phyloP scores from a whole-genome alignment of 1,284 basidiomycete genomes.

The Leucoagaricus sp. region DNA sequence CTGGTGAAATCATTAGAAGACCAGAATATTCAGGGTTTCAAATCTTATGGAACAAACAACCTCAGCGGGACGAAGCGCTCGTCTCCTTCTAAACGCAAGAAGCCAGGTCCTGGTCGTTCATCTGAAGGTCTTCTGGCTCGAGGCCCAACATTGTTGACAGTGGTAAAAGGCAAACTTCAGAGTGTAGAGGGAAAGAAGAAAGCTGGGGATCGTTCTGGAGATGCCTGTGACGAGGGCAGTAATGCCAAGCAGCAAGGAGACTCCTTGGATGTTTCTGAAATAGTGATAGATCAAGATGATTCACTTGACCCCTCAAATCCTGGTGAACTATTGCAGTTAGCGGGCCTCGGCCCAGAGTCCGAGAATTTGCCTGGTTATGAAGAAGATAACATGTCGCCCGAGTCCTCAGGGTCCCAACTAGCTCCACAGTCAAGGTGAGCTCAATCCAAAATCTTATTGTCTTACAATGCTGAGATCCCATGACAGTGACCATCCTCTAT shows the following conservation, averaged over 20 bases:
- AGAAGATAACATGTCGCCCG: conserved; percentile 41
- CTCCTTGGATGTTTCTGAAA: conserved; percentile 6
- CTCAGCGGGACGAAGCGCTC: neutral
- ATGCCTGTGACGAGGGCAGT: no score
- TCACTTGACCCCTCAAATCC: conserved; percentile 35
- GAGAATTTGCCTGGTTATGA: conserved; percentile 55
- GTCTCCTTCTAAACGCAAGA: conserved; percentile 27
- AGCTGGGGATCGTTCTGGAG: neutral
- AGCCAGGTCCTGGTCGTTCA: conserved; percentile 49
- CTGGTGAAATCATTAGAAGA: conserved; percentile 51
- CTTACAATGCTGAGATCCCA: neutral
- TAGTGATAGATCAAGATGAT: conserved; percentile 9
- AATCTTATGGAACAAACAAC: conserved; percentile 48
- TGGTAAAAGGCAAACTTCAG: conserved; percentile 46
- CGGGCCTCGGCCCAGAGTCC: conserved; percentile 39
- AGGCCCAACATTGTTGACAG: conserved; percentile 42
- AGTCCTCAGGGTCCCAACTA: no score
- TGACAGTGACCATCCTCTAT: neutral
- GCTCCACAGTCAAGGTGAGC: no score
- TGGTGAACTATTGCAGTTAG: conserved; percentile 47
- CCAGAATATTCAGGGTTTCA: conserved; percentile 28
- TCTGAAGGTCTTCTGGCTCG: conserved; percentile 33
- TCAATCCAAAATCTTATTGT: neutral
- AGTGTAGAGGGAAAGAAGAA: conserved; percentile 44
- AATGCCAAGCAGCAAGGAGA: conserved; percentile 1